Evolutionary conservation across 371 early-diverging fungal genomes (phyloP).

Genomic region (Mortierella sp.): DNA sequence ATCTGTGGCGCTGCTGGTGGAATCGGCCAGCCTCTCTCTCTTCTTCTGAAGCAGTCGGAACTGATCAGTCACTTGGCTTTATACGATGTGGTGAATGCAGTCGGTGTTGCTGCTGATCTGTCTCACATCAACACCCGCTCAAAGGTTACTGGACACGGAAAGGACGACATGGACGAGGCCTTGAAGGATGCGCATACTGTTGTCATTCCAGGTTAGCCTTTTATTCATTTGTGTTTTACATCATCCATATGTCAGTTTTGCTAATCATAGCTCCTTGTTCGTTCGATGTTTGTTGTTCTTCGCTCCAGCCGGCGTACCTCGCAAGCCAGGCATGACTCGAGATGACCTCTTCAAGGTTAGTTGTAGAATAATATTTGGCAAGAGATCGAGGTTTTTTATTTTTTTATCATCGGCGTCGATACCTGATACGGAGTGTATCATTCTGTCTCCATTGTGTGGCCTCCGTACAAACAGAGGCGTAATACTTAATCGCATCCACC

Average conservation of each 20-base stretch:
- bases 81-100: constrained; percentile 96
- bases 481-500: too few species aligned
- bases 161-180: constrained; percentile 86
- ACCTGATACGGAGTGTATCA: background rate
- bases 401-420: too few species aligned
- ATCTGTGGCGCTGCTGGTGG: constrained; percentile 89
- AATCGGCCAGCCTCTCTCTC: constrained; percentile 92
- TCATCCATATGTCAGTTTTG: too few species aligned
- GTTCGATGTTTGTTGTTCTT: background rate
- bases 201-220: constrained; percentile 79
- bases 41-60: constrained; percentile 84
- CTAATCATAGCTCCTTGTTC: background rate
- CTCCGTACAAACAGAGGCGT: background rate
- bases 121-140: constrained; percentile 96
- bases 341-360: constrained; percentile 85
- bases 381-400: background rate
- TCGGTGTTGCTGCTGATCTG: constrained; percentile 97
- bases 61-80: constrained; percentile 88
- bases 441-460: background rate
- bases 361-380: background rate
- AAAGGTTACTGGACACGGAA: constrained; percentile 66
- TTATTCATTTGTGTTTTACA: background rate
- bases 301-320: constrained; percentile 81
- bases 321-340: constrained; percentile 92
- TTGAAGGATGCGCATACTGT: constrained; percentile 90